Base-by-base conservation (phyloP, 2,329 filamentous ascomycete species). In the Xylariaceae sp. region DNA sequence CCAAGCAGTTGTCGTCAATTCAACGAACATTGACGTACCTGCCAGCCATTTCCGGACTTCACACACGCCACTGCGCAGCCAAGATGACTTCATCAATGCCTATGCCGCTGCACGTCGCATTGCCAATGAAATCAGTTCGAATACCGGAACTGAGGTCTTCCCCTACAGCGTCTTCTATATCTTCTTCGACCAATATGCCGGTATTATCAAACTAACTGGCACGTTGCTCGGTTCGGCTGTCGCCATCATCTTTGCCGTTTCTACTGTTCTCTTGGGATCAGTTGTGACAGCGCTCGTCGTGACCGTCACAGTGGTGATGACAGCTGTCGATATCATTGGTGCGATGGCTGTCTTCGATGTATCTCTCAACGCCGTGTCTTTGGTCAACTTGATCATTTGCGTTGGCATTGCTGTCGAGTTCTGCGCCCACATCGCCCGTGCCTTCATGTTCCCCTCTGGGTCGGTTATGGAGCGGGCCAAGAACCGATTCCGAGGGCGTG, bases 81-180 rank as follows among this genome's bases (percentile, higher is more conserved):
- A 99, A 73, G 81, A 88, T 8, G 94, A 98, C 72, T 98, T 98
- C 66, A 99, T 99, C 75, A 82, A 87, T 24, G 92, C 95, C 0
- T 97, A 98, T 73, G 87, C 89, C 4, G 86, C 94, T 1, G 95
- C 95, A 3, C 90, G 94, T 16, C 90, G 95, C 58, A 96, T 99
- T 61, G 87, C 94, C 0, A 78, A 86, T 11, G 88, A 90, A 24
- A 87, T 99, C 48, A 88, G 83, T 12, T 75, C 83, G 50, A 81
- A 83, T 48, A 93, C 92, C 4, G 84, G 87, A 4, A 86, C 91
- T 19, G 87, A 95, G 21, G 88, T 99, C 3, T 99, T 99, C 81
- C 92, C 95, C 0, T 99, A 99, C 78, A 96, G 91, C 66, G 88
- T 97, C 59, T 96, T 96, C 74, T 99, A 99, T 78, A 93, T 99